These are phyloP conservation scores for Dimargaris xerosporica DNA, from an alignment of 192 early-diverging fungal species.

Conservation along the genomic window DNA sequence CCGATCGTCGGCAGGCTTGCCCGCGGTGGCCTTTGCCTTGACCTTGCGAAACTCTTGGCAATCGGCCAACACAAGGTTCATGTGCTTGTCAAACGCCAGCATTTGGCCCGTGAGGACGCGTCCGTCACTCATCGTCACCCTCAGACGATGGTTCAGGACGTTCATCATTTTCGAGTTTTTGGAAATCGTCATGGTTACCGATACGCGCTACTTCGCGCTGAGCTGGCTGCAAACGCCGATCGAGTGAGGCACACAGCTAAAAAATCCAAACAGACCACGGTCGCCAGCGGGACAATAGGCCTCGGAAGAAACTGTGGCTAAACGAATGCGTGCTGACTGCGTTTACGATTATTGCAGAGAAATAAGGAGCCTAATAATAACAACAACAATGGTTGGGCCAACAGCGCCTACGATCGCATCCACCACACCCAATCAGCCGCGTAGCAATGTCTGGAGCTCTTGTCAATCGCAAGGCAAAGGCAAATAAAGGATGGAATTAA, in stretches of 20 bases:
- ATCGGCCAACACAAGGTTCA: slow-evolving; percentile 97
- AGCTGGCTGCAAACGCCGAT: too few species aligned
- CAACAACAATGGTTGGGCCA: too few species aligned
- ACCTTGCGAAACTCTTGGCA: slow-evolving; percentile 93
- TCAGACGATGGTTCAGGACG: slow-evolving; percentile 87
- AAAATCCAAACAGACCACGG: neutral
- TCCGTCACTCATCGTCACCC: slow-evolving; percentile 82
- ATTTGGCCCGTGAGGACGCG: slow-evolving; percentile 91
- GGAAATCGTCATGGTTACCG: slow-evolving; percentile 33
- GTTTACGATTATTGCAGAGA: too few species aligned
- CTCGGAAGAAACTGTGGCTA: too few species aligned
- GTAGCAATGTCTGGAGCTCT: too few species aligned
- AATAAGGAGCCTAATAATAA: too few species aligned
- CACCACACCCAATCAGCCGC: too few species aligned
- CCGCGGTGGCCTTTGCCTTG: slow-evolving; percentile 41
- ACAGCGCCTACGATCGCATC: too few species aligned
- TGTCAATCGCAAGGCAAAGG: too few species aligned
- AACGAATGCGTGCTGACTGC: too few species aligned
- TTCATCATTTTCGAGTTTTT: slow-evolving; percentile 83
- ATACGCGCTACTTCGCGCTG: neutral
- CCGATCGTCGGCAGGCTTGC: slow-evolving; percentile 16
- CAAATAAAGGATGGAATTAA: too few species aligned
- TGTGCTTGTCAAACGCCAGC: slow-evolving; percentile 99
- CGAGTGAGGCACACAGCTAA: neutral
- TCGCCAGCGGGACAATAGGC: too few species aligned